Conservation (phyloP, 345 rosid genomes). For the Theobroma cacao region DNA sequence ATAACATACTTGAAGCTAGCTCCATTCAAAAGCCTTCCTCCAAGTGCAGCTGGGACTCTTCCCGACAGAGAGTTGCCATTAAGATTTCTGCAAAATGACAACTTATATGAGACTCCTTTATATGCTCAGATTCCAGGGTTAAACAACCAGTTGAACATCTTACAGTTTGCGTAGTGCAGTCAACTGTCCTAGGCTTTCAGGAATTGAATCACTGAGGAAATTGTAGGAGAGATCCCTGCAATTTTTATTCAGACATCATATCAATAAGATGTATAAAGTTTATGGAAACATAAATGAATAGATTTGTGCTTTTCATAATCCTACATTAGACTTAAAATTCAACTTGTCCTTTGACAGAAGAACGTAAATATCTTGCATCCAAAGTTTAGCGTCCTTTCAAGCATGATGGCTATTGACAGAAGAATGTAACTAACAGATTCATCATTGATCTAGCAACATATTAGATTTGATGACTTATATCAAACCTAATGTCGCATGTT, state of each 20-base stretch:
- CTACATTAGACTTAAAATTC: background rate
- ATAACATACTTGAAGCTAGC: conserved; percentile 89
- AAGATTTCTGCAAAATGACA: conserved; percentile 67
- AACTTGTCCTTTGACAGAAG: too few relatives aligned
- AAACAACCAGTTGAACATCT: conserved; percentile 24
- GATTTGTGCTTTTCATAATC: background rate
- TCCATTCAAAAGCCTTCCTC: conserved; percentile 91
- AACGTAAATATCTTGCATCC: background rate
- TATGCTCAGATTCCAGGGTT: background rate
- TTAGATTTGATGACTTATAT: background rate
- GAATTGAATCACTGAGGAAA: conserved; percentile 79
- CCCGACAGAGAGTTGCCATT: conserved; percentile 88
- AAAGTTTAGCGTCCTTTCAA: background rate
- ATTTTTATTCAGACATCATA: conserved; percentile 2
- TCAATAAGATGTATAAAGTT: background rate
- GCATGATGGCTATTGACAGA: background rate
- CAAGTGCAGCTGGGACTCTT: conserved; percentile 79
- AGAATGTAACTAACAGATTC: background rate
- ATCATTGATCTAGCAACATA: background rate
- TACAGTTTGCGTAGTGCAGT: conserved; percentile 76
- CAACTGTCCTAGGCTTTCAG: conserved; percentile 84
- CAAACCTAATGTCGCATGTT: background rate
- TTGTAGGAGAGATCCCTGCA: conserved; percentile 95
- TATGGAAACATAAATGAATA: background rate
- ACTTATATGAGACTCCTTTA: background rate